Evolutionary conservation across 2,329 filamentous ascomycete species (phyloP), one percentile per base, ranked within the genome.

Genomic region (Epichloe scottii): DNA sequence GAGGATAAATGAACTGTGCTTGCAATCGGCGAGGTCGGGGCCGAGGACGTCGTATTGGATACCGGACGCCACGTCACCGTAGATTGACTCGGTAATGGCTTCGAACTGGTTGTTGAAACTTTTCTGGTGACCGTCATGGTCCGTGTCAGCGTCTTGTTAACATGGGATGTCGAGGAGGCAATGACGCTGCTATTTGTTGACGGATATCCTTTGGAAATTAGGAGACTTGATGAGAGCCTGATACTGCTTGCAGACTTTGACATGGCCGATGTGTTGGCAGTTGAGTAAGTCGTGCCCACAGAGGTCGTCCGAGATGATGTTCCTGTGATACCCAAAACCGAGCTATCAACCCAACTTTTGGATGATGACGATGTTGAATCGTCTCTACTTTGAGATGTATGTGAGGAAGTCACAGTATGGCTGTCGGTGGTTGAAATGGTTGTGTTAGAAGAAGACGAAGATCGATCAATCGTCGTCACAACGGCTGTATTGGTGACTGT

Each of bases 301-400:
- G 45, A 46, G 43, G 35, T 45, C 17, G 45, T 30, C 10, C 21
- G 26, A 6, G 45, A 41, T 15, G 33, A 34, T 7, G 49, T 37
- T 17, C 49, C 49, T 10, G 52, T 53, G n/a, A 53, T 41, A 11
- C 52, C 49, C 49, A 53, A 46, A 6, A 44, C 49, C 38, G 52
- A 53, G 42, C 52, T 51, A 21, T 35, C 34, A 10, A 51, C 26
- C 49, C 46, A 49, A 3, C 48, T 33, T 11, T 15, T 34, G 4
- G 38, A 38, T 21, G 44, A n/a, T 26, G 44, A 23, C n/a, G 35
- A 38, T 34, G 15, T 30, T 23, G 43, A 17, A 23, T 30, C 14
- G 34, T 47, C 34, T 30, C 21, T 41, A 30, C 35, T 49, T 11
- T 23, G 50, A 21, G 46, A 40, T 17, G 19, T 15, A 21, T 26